These are phyloP conservation scores for Heracleum sosnowskyi DNA, from an alignment of 129 eudicot genomes.

Conservation along the genomic window DNA sequence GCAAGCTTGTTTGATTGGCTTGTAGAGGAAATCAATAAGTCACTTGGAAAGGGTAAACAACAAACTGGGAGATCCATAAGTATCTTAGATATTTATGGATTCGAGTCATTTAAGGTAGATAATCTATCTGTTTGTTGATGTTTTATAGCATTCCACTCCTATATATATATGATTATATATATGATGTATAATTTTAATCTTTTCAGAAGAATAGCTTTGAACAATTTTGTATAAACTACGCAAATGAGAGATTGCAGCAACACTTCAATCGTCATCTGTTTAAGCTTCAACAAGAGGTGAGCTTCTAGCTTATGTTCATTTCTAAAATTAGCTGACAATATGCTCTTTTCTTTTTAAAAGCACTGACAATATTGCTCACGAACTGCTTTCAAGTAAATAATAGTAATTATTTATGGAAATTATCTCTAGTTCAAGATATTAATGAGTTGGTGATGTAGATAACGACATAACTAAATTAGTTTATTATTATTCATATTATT, in stretches of 20 bases:
- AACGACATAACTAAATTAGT: neutral
- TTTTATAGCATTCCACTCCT: neutral
- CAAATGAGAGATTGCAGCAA: conserved; percentile 10
- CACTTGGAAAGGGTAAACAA: conserved; percentile 2
- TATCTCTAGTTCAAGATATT: neutral
- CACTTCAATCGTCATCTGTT: conserved; percentile 8
- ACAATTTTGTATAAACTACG: conserved; percentile 6
- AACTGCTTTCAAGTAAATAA: neutral
- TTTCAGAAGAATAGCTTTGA: conserved; percentile 6
- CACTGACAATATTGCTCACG: neutral
- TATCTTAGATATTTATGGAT: conserved; percentile 4
- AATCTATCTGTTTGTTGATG: neutral
- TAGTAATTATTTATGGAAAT: neutral
- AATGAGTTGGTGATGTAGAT: neutral
- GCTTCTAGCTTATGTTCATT: neutral
- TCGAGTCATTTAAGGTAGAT: conserved; percentile 2
- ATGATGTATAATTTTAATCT: neutral
- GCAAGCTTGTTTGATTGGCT: conserved; percentile 10
- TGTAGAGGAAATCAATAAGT: conserved; percentile 3
- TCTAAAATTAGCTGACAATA: neutral
- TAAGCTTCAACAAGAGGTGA: conserved; percentile 5
- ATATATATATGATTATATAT: neutral
- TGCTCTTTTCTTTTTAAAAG: too few species aligned
- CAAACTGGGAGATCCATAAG: conserved; percentile 7
- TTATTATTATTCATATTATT: neutral